Evolutionary conservation across 805 yeast genomes (phyloP), one percentile per base, ranked within the genome.

Genomic region (Candida germanica): DNA sequence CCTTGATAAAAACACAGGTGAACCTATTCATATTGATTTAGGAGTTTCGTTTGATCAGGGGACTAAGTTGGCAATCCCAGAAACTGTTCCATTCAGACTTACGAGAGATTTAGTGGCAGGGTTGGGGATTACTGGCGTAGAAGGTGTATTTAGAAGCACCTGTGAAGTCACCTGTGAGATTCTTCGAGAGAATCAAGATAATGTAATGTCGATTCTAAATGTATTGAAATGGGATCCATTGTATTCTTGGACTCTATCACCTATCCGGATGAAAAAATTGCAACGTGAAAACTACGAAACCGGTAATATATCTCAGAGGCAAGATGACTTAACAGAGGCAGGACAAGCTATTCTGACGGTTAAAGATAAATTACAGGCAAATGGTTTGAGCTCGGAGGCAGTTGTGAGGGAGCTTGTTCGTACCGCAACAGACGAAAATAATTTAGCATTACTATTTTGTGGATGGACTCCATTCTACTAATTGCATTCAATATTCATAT

Each of bases 31-130:
- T 55, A 94, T 93, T 47, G 99, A 93, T 58, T 64, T 93, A 12
- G 99, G 98, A 0, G 89, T 93, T 29, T 94, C 98, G 0, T 93
- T 93, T 64, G 98, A 93, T 56, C 96, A 88, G 51, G 98, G 98
- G 0, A 80, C 75, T 48, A 61, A 79, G 10, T 64, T 93, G 26
- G 82, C 91, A 0, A 75, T 91, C 6, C 98, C 99, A 0, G 99
- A 93, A 51, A 72, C 84, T 0, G 95, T 94, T 5, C 98, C 99
- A 3, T 93, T 93, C 59, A 69, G 99, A 46, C 58, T 93, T 31
- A 93, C 98, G 0, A 83, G 79, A 33, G 91, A 93, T 52, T 73
- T 93, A 68, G 80, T 80, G 3, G 96, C 88, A 56, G 97, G 96
- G 0, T 69, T 85, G 51, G 98, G 98, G 2, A 78, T 87, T 0